A percentile compares a stretch with the other conserved stretches of the same genome.
phyloP scores from a whole-genome alignment of 2,329 filamentous ascomycete genomes.

The Phialophora macrospora region DNA sequence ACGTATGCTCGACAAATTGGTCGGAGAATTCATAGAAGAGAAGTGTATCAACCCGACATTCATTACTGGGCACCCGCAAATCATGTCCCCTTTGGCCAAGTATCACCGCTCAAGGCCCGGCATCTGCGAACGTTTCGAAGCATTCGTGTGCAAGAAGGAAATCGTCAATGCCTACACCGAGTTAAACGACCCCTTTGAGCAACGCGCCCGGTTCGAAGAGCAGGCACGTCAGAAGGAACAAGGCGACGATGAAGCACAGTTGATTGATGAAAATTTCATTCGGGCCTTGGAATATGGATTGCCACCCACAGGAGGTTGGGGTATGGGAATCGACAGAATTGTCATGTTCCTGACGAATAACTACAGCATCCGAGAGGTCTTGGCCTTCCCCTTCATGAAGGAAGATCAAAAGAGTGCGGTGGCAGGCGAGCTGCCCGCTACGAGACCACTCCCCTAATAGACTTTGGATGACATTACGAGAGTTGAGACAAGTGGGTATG shows the following conservation, averaged over 20 bases:
- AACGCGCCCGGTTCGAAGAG: constrained; percentile 89
- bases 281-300: constrained; percentile 86
- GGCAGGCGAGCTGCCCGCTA: constrained; percentile 53
- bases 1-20: constrained; percentile 93
- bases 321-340: constrained; percentile 91
- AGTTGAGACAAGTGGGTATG: not conserved
- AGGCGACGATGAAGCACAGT: constrained; percentile 95
- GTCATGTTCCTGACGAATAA: constrained; percentile 97
- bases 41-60: constrained; percentile 93
- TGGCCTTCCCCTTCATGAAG: constrained; percentile 99
- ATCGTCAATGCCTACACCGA: constrained; percentile 97
- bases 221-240: constrained; percentile 94
- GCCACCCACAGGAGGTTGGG: constrained; percentile 94
- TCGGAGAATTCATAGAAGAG: constrained; percentile 93
- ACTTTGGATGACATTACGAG: not conserved
- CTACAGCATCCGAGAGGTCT: constrained; percentile 93
- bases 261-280: constrained; percentile 95
- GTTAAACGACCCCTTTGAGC: constrained; percentile 96
- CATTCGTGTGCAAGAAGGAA: constrained; percentile 96
- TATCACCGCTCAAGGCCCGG: constrained; percentile 81
- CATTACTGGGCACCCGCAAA: constrained; percentile 79
- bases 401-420: constrained; percentile 65
- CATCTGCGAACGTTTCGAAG: constrained; percentile 95
- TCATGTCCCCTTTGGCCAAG: constrained; percentile 97
- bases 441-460: constrained; percentile 1